Evolutionary conservation across 345 rosid genomes (phyloP).

Genomic region (Euphorbia lathyris): DNA sequence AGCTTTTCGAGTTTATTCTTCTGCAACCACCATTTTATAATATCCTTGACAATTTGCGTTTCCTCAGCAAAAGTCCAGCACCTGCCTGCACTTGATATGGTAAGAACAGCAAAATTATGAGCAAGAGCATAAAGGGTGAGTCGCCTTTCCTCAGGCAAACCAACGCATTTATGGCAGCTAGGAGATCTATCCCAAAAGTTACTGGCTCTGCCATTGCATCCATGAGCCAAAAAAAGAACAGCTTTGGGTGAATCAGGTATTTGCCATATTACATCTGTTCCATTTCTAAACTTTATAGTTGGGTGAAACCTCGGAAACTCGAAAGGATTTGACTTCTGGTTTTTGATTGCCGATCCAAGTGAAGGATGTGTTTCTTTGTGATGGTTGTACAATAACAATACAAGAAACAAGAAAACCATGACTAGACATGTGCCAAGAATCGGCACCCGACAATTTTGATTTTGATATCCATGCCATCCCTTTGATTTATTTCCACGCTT

Average conservation of each 20-base stretch:
- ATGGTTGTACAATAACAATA: conserved; percentile 26
- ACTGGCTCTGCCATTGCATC: conserved; percentile 73
- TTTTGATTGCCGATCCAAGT: conserved; percentile 15
- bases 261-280: conserved; percentile 73
- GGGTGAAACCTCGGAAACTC: conserved; percentile 43
- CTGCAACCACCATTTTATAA: conserved; percentile 58
- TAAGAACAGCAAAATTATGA: conserved; percentile 55
- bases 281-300: conserved; percentile 55
- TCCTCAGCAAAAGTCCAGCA: conserved; percentile 81
- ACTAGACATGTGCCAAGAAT: conserved; percentile 29
- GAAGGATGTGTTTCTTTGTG: conserved; percentile 27
- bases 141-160: conserved; percentile 78
- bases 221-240: conserved; percentile 82
- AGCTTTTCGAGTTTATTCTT: conserved; percentile 53
- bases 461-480: conserved; percentile 38
- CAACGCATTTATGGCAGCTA: conserved; percentile 57
- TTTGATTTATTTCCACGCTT: conserved; percentile 49
- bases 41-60: conserved; percentile 40
- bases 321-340: conserved; percentile 36
- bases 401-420: conserved; percentile 29
- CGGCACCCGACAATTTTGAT: conserved; percentile 16
- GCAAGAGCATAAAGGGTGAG: conserved; percentile 62
- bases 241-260: conserved; percentile 77
- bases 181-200: conserved; percentile 85
- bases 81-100: conserved; percentile 60